A percentile compares a stretch with the other conserved stretches of the same genome.
Evolutionary conservation across 176 grass and related monocot genomes (phyloP).

Genomic region (Raddia guianensis): DNA sequence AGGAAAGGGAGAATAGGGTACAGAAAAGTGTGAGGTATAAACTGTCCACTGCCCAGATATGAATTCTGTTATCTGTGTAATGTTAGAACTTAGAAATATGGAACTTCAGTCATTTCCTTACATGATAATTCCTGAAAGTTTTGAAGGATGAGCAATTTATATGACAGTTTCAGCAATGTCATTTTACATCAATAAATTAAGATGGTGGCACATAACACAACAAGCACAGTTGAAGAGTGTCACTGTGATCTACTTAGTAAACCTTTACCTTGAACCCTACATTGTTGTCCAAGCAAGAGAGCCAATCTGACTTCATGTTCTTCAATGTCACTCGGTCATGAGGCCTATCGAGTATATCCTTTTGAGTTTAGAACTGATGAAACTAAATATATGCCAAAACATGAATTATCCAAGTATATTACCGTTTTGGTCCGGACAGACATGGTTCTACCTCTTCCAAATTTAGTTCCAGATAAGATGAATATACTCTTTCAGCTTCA

Average conservation of each 20-base stretch:
- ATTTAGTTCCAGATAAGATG: slow-evolving; percentile 92
- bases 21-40: slow-evolving; percentile 4
- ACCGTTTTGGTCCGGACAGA: slow-evolving; percentile 96
- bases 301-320: slow-evolving; percentile 96
- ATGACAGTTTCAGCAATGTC: neutral
- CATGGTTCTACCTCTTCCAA: slow-evolving; percentile 89
- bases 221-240: neutral
- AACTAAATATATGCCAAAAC: slow-evolving; percentile 23
- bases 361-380: slow-evolving; percentile 35
- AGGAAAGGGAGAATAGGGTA: slow-evolving; percentile 17
- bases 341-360: slow-evolving; percentile 54
- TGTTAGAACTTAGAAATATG: neutral
- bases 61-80: neutral
- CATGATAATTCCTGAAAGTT: neutral
- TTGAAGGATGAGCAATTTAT: neutral
- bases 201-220: neutral
- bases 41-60: neutral
- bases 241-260: neutral
- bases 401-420: slow-evolving; percentile 28
- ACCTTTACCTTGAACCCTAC: slow-evolving; percentile 91
- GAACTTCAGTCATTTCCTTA: neutral
- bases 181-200: slow-evolving; percentile 19
- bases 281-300: slow-evolving; percentile 86
- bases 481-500: slow-evolving; percentile 87
- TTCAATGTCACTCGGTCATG: slow-evolving; percentile 95